Base-by-base conservation (phyloP, 2,329 filamentous ascomycete genomes). In the Balansia obtecta region DNA sequence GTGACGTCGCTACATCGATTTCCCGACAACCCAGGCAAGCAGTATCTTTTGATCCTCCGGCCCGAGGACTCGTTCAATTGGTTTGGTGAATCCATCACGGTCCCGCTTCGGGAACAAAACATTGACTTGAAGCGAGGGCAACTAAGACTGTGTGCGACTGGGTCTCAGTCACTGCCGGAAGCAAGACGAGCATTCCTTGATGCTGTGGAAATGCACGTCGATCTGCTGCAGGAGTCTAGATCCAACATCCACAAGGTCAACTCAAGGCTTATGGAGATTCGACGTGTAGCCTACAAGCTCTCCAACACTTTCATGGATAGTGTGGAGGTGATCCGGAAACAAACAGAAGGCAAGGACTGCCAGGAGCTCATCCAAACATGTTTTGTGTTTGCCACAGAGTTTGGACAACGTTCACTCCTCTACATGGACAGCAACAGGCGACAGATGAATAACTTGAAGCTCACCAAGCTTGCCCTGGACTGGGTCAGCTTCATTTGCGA, bases 281-380 rank as follows among this genome's bases (percentile, higher is more conserved):
- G 94, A 60, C 89, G 90, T 64, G 94, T 94, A 2, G 88, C 91
- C 3, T 97, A 94, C 73, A 95, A 95, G 67, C 76, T 98, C 42
- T 95, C 89, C 48, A 97, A 96, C 68, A 88, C 89, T 7, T 97
- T 98, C 68, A 96, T 98, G 88, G 91, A 97, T 66, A 96, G 89
- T 63, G 93, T 98, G 43, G 88, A 95, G 63, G 88, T 88, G 55
- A 93, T 98, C 56, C 80, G 89, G 55, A 83, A 82, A 57, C 91
- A 98, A 66, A 89, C 89, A 1, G 76, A 79, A 51, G 87, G 85
- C 9, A 79, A 91, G 56, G 85, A 93, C 56, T 95, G 91, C 63
- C 89, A 95, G 60, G 93, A 98, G 61, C 79, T 98, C 32, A 93
- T 98, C 55, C 93, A 98, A 66, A 95, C 89, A 5, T 98, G 91